Evolutionary conservation across 306 rosid species (phyloP).

Genomic region (Medicago arabica): DNA sequence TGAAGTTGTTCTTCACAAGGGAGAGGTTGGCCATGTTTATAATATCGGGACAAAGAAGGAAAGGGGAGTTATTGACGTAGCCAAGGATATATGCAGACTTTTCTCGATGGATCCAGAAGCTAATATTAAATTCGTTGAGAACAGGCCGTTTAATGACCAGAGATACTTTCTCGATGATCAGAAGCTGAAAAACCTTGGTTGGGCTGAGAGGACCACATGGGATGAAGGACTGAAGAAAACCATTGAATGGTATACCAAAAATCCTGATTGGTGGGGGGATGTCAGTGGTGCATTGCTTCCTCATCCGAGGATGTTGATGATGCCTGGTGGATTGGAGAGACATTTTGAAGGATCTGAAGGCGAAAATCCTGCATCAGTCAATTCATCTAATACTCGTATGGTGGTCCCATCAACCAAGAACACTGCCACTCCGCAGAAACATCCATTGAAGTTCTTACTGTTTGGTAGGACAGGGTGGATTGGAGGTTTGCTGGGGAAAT

Average conservation of each 20-base stretch:
- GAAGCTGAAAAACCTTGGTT: conserved; percentile 74
- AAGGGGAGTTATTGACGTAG: conserved; percentile 69
- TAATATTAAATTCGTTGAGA: conserved; percentile 58
- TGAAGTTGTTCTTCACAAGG: conserved; percentile 67
- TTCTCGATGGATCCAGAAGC: conserved; percentile 49
- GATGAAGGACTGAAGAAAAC: conserved; percentile 86
- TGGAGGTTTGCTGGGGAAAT: conserved; percentile 77
- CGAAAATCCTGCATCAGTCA: conserved; percentile 50
- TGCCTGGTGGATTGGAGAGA: conserved; percentile 84
- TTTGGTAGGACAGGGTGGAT: conserved; percentile 87
- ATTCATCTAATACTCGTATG: conserved; percentile 63
- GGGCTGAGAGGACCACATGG: conserved; percentile 83
- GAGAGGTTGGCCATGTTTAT: conserved; percentile 71
- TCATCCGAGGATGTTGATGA: conserved; percentile 91
- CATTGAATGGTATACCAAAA: conserved; percentile 76
- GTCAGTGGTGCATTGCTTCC: conserved; percentile 87
- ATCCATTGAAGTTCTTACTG: conserved; percentile 70
- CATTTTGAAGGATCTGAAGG: conserved; percentile 65
- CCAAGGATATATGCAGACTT: conserved; percentile 60
- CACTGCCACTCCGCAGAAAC: conserved; percentile 55
- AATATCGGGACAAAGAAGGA: conserved; percentile 68
- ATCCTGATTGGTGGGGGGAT: conserved; percentile 94
- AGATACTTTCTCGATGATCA: conserved; percentile 70
- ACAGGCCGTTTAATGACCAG: conserved; percentile 69
- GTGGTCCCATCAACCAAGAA: conserved; percentile 66